Evolutionary conservation across 441 rosid species (phyloP), one percentile per base, ranked within the genome.

Genomic region (Gossypium lobatum): DNA sequence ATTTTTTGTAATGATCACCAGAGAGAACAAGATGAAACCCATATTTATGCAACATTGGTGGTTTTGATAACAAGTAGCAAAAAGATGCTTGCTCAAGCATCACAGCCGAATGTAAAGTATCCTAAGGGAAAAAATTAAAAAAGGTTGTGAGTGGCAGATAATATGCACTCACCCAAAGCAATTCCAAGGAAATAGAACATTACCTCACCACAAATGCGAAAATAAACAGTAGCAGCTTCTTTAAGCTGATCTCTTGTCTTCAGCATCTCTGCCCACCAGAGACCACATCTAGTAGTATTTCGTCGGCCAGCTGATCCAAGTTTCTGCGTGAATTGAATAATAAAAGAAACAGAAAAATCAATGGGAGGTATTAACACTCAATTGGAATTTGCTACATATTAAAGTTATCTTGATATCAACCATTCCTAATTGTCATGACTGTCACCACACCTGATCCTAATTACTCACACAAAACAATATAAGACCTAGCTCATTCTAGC

Each of bases 21-120:
- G 99, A 89, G 82, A 96, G 98, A 83, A 96, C 91, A 77, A 93
- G 91, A 89, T 93, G 98, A 85, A 93, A 93, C 65, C 99, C 99
- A 86, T 89, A 93, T 83, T 93, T 96, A 83, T 93, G 91, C 77
- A 93, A 76, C 99, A 96, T 93, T 65, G 93, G 83, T 69, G 97
- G 99, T 81, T 83, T 85, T 58, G 97, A 88, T 74, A 92, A 83
- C 85, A 96, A 81, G 84, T 88, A 96, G 84, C 99, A 96, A 80
- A 93, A 93, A 72, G 99, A 92, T 81, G 97, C 97, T 88, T 96
- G 99, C 93, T 96, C 99, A 67, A 93, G 91, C 98, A 96, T 91
- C 64, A 96, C 97, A 76, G 99, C 99, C 17, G 97, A 88, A 86
- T 92, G 92, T 80, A 93, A 74, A 73, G 91, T 81, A 78, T 96